Base-by-base conservation (phyloP, 192 early-diverging fungal genomes). In the Entrophospora sp. region DNA sequence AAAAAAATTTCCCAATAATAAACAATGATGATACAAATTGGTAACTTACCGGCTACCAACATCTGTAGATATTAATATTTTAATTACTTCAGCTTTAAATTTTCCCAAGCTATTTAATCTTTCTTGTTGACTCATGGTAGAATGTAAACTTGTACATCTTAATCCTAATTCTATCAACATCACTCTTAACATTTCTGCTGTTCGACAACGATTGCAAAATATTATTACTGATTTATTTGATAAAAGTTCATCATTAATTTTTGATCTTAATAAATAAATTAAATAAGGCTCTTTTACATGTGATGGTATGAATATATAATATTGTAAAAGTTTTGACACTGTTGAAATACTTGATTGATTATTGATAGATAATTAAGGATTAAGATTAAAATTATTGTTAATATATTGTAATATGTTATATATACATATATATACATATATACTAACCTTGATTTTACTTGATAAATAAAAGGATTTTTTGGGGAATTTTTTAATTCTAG, bases 51-150 rank as follows among this genome's bases (percentile, higher is more conserved):
- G 90, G 77, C 87, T 89, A 51, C 91, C 97, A 24, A 99, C 97
- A 74, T 99, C 97, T 0, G 97, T 99, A 22, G 94, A 90, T 22
- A 99, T 83, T 30, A 99, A 75, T 31, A 99, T 89, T 36, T 85
- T 83, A 16, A 95, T 87, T 10, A 92, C 87, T 49, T 87, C 86
- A 30, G 89, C 83, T 37, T 91, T 88, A 81, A 99, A 99, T 76
- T 92, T 91, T 20, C 89, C 93, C 36, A 99, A 68, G 25, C 93
- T 96, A 52, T 86, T 86, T 13, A 96, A 69, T 35, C 97, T 83
- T 67, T 98, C 91, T 25, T 83, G 80, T 68, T 98, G 97, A 58
- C 89, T 73, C 94, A 99, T 95, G 59, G 90, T 85, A 1, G 90
- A 89, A 68, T 99, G 97, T 60, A 99, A 66, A 2, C 93, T 91